Base-by-base conservation (phyloP, 208 protist genomes). In the Wallacemonas collosoma region DNA sequence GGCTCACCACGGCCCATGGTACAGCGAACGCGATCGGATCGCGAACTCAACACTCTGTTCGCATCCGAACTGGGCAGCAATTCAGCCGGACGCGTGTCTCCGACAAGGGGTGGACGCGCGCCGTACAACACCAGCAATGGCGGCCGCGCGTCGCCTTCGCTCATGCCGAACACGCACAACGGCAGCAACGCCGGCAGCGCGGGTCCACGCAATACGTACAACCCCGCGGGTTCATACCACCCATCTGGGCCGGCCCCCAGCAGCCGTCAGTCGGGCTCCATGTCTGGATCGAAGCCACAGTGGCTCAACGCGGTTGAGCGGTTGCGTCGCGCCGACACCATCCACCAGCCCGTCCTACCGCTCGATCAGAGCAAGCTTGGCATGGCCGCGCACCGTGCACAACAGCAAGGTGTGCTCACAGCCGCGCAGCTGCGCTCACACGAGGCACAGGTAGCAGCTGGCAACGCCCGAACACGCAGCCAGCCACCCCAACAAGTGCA, bases 261-360 rank as follows among this genome's bases (percentile, higher is more conserved):
- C 56, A 62, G 56, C 38, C 56, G 56, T 11, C 56, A 62, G 56
- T 62, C 56, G 7, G 26, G 8, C 36, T 62, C 56, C 26, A 62
- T 26, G 26, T 43, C 56, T n/a, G 56, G 26, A 5, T 36, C 50
- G 55, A 68, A 67, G 66, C 85, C 86, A 15, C 72, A 76, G 60
- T 89, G 87, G 85, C 56, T 89, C 60, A 81, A 51, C 41, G 87
- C 87, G 55, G 84, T 80, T 8, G 83, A 92, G 76, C 80, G 87
- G 14, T 39, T 83, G 61, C 82, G 81, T 54, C 60, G 54, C 12
- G 47, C n/a, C 35, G 67, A 72, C n/a, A 38, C 9, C 55, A 47
- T 26, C 45, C 8, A 71, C 65, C 71, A 80, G 53, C 72, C 79
- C 2, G 76, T 80, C 8, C 76, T 91, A 2, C 83, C 87, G 9